Conservation (phyloP, 495 filamentous ascomycete genomes). For the Penicillium nucicola region DNA sequence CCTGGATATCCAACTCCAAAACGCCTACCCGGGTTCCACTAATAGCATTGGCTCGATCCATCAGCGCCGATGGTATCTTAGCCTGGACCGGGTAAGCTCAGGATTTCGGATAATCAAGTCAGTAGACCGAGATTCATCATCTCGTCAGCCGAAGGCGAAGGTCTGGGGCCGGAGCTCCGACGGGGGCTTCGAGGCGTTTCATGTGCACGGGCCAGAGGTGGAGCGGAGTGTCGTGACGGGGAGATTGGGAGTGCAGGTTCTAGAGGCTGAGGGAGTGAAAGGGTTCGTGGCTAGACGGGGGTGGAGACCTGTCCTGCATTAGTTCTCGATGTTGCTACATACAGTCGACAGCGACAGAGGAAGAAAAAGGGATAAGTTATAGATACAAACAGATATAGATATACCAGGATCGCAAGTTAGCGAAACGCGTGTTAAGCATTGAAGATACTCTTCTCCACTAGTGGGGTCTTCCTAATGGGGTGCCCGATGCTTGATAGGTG, state of each 20-base stretch:
- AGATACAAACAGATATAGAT: too few species aligned
- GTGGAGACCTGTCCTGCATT: constrained; percentile 56
- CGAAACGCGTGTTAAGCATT: too few species aligned
- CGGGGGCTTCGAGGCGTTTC: constrained; percentile 52
- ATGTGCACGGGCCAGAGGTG: constrained; percentile 51
- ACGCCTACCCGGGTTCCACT: constrained; percentile 60
- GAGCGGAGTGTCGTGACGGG: constrained; percentile 65
- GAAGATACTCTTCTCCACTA: too few species aligned
- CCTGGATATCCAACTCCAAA: constrained; percentile 53
- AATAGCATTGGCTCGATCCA: constrained; percentile 64
- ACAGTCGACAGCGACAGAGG: too few species aligned
- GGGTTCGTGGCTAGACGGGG: constrained; percentile 52
- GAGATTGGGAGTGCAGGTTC: constrained; percentile 50
- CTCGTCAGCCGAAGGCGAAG: too few species aligned
- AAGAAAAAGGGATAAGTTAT: too few species aligned
- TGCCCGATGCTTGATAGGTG: too few species aligned
- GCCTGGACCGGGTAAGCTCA: constrained; percentile 50
- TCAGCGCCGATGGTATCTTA: constrained; percentile 61
- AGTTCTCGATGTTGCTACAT: constrained; percentile 4
- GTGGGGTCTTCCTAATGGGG: too few species aligned
- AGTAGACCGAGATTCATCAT: too few species aligned
- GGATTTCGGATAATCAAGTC: constrained; percentile 50
- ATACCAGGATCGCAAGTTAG: too few species aligned
- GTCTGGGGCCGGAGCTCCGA: constrained; percentile 16
- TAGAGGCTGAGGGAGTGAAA: constrained; percentile 55